Base-by-base conservation (phyloP, 305 asterid genomes). In the Rubia tinctorum region DNA sequence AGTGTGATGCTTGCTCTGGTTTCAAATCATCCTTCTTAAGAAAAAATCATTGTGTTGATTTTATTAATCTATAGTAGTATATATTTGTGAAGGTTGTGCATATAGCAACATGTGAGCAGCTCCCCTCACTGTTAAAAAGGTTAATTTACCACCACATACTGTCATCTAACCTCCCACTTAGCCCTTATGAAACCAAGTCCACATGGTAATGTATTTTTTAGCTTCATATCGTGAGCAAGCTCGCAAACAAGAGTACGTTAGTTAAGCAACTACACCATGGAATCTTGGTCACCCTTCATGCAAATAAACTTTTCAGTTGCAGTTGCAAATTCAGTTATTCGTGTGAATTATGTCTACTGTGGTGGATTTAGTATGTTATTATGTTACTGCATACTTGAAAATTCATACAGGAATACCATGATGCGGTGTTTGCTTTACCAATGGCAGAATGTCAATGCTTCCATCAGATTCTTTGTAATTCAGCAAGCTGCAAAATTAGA, bases 131-230 rank as follows among this genome's bases (percentile, higher is more conserved):
- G 99, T 91, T 0, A 96, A 95, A 69, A 92, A 90, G 10, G 97
- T 90, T 58, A 92, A 75, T 82, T 88, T 0, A 40, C 86, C 85
- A 45, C 98, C 98, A 74, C 91, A 94, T 77, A 90, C 97, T 0
- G 92, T 94, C 17, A 79, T 85, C 96, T 95, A 94, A n/a, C 98
- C 98, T 79, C 97, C 98, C 23, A 93, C 97, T 96, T 95, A 98
- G 14, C 86, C 79, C 79, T 85, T 90, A 80, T 92, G 93, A 82
- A 89, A 92, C 99, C 99, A 95, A 73, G 92, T 79, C 92, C 95
- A 76, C 87, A 95, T 13, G 98, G 98, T 68, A 90, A 91, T 8
- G 99, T 94, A 70, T 77, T 79, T 82, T 84, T 71, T 83, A 87
- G 83, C 59, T 83, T 58, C 70, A 94, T 74, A 78, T 90, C 95